Base-by-base conservation (phyloP, 352 stramenopile species). In the Pythium brachiatum region DNA sequence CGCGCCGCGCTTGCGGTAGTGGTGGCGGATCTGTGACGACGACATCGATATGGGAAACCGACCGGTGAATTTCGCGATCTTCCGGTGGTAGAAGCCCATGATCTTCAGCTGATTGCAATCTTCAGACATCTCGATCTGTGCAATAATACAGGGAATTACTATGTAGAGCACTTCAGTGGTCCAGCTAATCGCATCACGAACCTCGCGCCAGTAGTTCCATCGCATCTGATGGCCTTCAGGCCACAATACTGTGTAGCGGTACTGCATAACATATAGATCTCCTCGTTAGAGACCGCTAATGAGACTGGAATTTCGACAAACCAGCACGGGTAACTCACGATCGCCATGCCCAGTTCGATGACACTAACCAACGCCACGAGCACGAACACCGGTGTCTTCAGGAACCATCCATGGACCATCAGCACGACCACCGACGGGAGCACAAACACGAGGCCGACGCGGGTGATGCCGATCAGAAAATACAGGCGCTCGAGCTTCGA, bases 11-110 rank as follows among this genome's bases (percentile, higher is more conserved):
- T 64, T 70, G n/a, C 68, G 70, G 51, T 91, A 93, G 72, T 87
- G 74, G 3, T 20, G 25, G 32, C 60, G 72, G 62, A 93, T 91
- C 53, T 86, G 64, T 1, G 54, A 60, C 3, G 74, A 68, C 23
- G 71, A 65, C 69, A 88, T 74, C 1, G 71, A 66, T 7, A 60
- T 29, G 0, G 81, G 81, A 62, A 93, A 93, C 3, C 66, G 69
- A 7, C 77, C 81, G 7, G 81, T 65, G 23, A 90, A 89, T 60
- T 90, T 85, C 13, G 77, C 73, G 65, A 93, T 93, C 71, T 90
- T 91, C 72, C 81, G 78, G 53, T 91, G 80, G 63, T 93, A 93
- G 59, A 88, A 90, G n/a, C 83, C 83, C 58, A 91, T 64, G 43
- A 93, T 89, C 66, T 89, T 93, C 64, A 93, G 79, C 51, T 78